Conservation (phyloP, 768 basidiomycete genomes). For the Sporobolomyces roseus region DNA sequence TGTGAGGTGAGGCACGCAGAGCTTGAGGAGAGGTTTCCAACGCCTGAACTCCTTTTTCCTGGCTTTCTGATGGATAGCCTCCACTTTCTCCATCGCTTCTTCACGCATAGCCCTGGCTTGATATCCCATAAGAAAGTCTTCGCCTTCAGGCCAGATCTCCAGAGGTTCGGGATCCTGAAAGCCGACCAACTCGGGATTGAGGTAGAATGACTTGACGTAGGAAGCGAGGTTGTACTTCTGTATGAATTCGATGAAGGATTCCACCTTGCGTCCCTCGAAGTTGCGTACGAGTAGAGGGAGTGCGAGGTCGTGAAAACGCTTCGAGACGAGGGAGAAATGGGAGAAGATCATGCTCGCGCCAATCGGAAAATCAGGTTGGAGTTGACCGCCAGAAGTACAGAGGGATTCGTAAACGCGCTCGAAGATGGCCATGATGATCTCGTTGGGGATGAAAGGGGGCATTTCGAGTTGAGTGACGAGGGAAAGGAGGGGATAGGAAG, state of each 20-base stretch:
- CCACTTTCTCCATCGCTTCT: too few species aligned
- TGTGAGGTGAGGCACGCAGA: too few species aligned
- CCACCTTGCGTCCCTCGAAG: neutral
- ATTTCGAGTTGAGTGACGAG: neutral
- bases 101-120: too few species aligned
- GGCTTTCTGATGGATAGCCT: too few species aligned
- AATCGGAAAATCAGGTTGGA: neutral
- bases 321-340: neutral
- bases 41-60: neutral
- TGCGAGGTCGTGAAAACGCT: neutral
- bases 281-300: slow-evolving; percentile 4
- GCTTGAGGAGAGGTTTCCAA: neutral
- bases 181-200: neutral
- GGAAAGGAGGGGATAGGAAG: neutral
- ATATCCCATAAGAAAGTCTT: too few species aligned
- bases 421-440: neutral
- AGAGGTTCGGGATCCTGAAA: neutral
- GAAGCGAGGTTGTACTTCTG: neutral
- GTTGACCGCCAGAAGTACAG: neutral
- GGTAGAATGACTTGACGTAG: neutral
- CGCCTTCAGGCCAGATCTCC: too few species aligned
- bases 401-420: neutral
- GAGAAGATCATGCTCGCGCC: neutral
- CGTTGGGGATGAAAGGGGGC: neutral
- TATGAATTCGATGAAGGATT: neutral